phyloP scores from a whole-genome alignment of 176 grass and related monocot species.

The Avena insularis region DNA sequence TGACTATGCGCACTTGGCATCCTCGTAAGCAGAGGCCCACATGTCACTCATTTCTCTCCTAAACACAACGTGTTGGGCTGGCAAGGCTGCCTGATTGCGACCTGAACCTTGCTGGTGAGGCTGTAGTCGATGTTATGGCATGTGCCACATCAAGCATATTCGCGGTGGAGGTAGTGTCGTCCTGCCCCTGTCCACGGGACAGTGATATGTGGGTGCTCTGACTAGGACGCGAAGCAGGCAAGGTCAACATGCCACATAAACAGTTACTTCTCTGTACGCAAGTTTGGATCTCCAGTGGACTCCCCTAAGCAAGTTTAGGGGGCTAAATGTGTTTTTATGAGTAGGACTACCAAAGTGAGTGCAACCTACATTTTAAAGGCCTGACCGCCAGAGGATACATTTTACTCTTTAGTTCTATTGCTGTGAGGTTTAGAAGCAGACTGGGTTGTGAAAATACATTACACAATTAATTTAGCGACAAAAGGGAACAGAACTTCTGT shows the following conservation, averaged over 20 bases:
- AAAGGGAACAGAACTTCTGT: conserved; percentile 21
- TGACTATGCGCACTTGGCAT: too few species aligned
- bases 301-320: conserved; percentile 1
- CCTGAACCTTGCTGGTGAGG: background rate
- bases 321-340: background rate
- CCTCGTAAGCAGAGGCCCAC: too few species aligned
- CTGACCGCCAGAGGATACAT: background rate
- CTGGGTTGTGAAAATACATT: background rate
- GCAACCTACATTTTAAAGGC: background rate
- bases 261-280: background rate
- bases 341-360: background rate
- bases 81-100: background rate
- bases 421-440: background rate
- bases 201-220: too few species aligned
- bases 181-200: background rate
- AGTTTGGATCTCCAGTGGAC: background rate
- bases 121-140: too few species aligned
- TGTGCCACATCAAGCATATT: too few species aligned
- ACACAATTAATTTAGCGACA: background rate
- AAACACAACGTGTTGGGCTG: background rate
- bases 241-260: background rate
- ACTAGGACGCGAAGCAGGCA: too few species aligned
- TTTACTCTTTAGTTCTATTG: background rate
- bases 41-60: background rate
- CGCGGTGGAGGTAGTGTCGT: too few species aligned